Percentiles rank a stretch among this genome's conserved stretches.
These are phyloP conservation scores for Gentiana straminea DNA, from an alignment of 257 asterid species.

Conservation along the genomic window DNA sequence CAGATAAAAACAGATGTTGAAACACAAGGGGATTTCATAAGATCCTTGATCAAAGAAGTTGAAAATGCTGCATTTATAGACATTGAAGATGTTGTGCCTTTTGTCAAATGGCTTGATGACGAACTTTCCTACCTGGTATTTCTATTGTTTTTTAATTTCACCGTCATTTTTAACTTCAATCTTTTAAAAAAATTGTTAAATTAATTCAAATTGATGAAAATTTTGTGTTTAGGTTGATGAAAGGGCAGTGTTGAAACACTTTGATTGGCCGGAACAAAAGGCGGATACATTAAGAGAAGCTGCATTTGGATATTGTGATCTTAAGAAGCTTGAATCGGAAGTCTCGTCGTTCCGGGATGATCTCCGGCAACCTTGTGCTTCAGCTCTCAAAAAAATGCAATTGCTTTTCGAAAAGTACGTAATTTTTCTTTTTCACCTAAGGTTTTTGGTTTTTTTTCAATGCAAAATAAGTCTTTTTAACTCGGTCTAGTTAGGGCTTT, in stretches of 20 bases:
- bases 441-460: not conserved
- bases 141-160: not conserved
- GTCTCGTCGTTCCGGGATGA: slow-evolving; percentile 68
- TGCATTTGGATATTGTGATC: slow-evolving; percentile 86
- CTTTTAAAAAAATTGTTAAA: not conserved
- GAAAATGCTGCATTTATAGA: slow-evolving; percentile 74
- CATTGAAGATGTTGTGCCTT: slow-evolving; percentile 87
- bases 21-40: slow-evolving; percentile 90
- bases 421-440: not conserved
- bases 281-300: slow-evolving; percentile 98
- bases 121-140: slow-evolving; percentile 87
- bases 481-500: no score
- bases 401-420: slow-evolving; percentile 75
- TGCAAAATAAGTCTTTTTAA: not conserved
- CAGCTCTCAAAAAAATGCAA: slow-evolving; percentile 92
- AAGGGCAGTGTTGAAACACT: slow-evolving; percentile 98
- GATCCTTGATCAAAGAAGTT: slow-evolving; percentile 83
- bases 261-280: slow-evolving; percentile 90
- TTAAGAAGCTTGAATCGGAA: slow-evolving; percentile 81
- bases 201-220: not conserved
- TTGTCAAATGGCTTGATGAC: slow-evolving; percentile 98
- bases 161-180: no score
- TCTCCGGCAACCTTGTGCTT: slow-evolving; percentile 59
- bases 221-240: slow-evolving; percentile 62
- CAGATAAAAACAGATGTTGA: slow-evolving; percentile 97